Base-by-base conservation (phyloP, 345 rosid genomes). In the Erysimum cheiranthoides region DNA sequence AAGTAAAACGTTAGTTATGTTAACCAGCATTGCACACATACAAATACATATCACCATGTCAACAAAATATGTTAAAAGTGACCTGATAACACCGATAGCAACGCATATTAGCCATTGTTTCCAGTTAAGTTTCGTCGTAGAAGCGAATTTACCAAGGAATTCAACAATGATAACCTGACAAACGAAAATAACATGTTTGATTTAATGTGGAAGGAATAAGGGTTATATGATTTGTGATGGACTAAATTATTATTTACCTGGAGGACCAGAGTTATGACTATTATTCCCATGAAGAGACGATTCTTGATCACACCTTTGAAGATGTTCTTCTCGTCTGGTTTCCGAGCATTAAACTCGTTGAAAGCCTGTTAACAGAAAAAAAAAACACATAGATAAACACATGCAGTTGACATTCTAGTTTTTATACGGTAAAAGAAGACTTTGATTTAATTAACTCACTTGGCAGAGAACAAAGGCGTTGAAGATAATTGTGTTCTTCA, bases 311-410 rank as follows among this genome's bases (percentile, higher is more conserved):
- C 71, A 3, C 98, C 98, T 40, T 61, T 70, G 73, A 93, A 92
- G 49, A 90, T 85, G 78, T 95, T 93, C 35, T 80, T 78, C 81
- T 92, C 90, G 64, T 95, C 99, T 52, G 97, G 98, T 71, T 95
- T 90, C 58, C 98, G 87, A 56, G 99, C 97, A 82, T 95, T 90
- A 74, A 95, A 90, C 78, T 95, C 99, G 46, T 93, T 95, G 67
- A 92, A 93, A 40, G 93, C 85, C 99, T 95, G 82, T 63, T 13
- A 27, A 39, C 34, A 70, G 3, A 10, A 27, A 32, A 6, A 0
- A 6, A 3, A 45, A 5, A 11, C 9, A 21, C 5, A 17, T n/a
- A 3, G 13, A 28, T 50, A 0, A 28, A 10, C 34, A 36, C 1
- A 28, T 47, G 32, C 1, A 5, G 31, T 3, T 34, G 46, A 35